phyloP scores from a whole-genome alignment of 495 filamentous ascomycete genomes.

The Oleoguttula mirabilis region DNA sequence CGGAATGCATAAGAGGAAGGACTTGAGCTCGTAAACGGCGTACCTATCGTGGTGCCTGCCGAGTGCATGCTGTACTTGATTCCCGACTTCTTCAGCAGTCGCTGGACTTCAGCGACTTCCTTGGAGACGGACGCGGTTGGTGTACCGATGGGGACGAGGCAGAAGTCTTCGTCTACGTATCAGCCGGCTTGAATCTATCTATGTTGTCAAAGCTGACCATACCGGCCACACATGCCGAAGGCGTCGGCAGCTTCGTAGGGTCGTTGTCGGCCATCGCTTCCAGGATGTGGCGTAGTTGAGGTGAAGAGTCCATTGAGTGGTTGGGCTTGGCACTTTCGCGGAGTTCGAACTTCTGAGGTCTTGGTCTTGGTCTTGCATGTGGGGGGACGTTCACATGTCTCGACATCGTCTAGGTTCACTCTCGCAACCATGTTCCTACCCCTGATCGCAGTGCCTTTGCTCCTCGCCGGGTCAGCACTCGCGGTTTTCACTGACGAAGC shows the following conservation, averaged over 20 bases:
- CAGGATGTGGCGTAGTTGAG: constrained; percentile 16
- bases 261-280: constrained; percentile 9
- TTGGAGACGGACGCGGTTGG: constrained; percentile 67
- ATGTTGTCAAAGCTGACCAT: not conserved
- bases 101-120: constrained; percentile 81
- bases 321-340: no score
- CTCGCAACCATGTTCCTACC: constrained; percentile 5
- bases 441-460: constrained; percentile 4
- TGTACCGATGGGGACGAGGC: constrained; percentile 55
- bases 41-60: constrained; percentile 84
- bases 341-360: no score
- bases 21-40: constrained; percentile 24
- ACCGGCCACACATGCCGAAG: constrained; percentile 28
- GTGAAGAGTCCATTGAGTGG: constrained; percentile 7
- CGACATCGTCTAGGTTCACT: no score
- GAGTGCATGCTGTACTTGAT: constrained; percentile 81
- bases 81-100: constrained; percentile 66
- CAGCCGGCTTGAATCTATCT: not conserved
- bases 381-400: no score
- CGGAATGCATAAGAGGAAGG: not conserved
- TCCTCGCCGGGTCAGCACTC: constrained; percentile 27
- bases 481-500: constrained; percentile 88
- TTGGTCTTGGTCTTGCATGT: no score
- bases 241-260: constrained; percentile 25
- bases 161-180: constrained; percentile 24